A percentile compares a stretch with the other conserved stretches of the same genome.
phyloP scores from a whole-genome alignment of 148 eudicot genomes.

The Amaranthus hypochondriacus region DNA sequence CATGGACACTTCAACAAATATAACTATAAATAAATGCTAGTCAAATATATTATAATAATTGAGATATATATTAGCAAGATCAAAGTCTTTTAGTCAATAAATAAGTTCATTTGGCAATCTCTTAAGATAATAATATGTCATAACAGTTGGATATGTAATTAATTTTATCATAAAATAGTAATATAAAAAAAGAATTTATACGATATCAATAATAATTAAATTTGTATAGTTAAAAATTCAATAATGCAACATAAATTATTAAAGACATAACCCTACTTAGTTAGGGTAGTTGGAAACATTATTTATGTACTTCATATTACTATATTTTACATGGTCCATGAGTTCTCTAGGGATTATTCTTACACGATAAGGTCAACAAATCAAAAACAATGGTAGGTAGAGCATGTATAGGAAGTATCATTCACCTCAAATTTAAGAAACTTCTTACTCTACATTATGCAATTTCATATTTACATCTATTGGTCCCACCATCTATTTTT shows the following conservation, averaged over 20 bases:
- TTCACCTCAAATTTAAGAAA: conserved; percentile 15
- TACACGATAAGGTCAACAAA: conserved; percentile 25
- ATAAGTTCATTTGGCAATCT: no score
- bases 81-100: no score
- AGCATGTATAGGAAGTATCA: background rate
- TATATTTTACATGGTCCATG: conserved; percentile 8
- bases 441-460: conserved; percentile 16
- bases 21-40: no score
- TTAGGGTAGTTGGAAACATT: background rate
- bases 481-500: background rate
- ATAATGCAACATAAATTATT: no score
- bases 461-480: conserved; percentile 6
- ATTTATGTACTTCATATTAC: background rate
- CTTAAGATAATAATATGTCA: no score
- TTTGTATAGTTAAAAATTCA: no score
- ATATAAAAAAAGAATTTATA: no score
- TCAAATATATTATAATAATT: background rate
- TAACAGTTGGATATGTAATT: no score
- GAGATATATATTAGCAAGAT: background rate
- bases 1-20: no score
- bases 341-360: conserved; percentile 10
- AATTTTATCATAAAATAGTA: no score
- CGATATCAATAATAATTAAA: no score
- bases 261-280: background rate
- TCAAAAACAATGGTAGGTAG: conserved; percentile 16